Evolutionary conservation across 257 asterid species (phyloP).

Genomic region (Przewalskia tangutica): DNA sequence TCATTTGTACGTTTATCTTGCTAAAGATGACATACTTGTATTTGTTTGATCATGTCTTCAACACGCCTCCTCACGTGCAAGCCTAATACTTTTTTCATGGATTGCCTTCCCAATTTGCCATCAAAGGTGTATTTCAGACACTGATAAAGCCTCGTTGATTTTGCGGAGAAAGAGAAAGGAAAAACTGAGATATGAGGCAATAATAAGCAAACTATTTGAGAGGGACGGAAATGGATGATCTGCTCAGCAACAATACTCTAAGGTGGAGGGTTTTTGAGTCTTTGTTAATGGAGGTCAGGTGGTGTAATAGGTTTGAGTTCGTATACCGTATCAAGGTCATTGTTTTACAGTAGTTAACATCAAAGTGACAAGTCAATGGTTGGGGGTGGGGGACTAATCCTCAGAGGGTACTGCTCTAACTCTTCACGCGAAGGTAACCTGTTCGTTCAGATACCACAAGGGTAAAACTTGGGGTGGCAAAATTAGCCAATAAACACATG

Average conservation of each 20-base stretch:
- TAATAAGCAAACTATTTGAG: not conserved
- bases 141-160: not conserved
- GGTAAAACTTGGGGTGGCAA: too few relatives aligned
- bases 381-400: not conserved
- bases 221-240: not conserved
- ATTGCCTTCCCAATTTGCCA: not conserved
- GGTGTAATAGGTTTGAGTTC: not conserved
- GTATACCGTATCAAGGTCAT: not conserved
- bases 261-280: not conserved
- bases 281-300: not conserved
- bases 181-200: not conserved
- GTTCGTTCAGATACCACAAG: not conserved
- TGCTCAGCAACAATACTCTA: not conserved
- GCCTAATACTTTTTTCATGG: not conserved
- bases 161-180: not conserved
- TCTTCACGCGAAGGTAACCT: too few relatives aligned
- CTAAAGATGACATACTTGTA: not conserved
- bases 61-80: not conserved
- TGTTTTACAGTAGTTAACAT: not conserved
- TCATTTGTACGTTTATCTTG: not conserved
- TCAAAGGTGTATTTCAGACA: not conserved
- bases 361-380: not conserved
- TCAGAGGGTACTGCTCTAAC: not conserved
- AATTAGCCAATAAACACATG: too few relatives aligned
- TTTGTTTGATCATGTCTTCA: not conserved